A percentile compares a stretch with the other conserved stretches of the same genome.
phyloP scores from a whole-genome alignment of 169 alveolate genomes.

The Plasmodium fragile region DNA sequence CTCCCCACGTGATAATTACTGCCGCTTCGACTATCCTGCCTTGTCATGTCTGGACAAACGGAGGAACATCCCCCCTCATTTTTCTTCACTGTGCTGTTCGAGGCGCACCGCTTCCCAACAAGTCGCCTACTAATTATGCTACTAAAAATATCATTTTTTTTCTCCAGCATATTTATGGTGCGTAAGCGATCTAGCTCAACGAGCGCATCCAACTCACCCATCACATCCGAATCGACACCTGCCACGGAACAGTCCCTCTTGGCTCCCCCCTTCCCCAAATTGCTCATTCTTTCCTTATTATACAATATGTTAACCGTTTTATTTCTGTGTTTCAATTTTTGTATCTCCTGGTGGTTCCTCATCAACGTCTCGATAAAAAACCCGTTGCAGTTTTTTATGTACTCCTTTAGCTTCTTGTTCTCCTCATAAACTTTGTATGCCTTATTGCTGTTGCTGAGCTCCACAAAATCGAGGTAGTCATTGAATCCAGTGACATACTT shows the following conservation, averaged over 20 bases:
- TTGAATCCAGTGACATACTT: slow-evolving; percentile 38
- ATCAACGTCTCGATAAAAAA: slow-evolving; percentile 30
- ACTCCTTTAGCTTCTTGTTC: slow-evolving; percentile 48
- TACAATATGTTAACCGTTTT: slow-evolving; percentile 49
- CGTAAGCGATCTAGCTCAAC: neutral
- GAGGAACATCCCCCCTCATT: neutral
- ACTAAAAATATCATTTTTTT: neutral
- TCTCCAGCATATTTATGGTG: neutral
- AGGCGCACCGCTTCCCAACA: neutral
- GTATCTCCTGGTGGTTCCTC: slow-evolving; percentile 26
- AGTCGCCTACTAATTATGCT: neutral
- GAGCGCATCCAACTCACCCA: neutral
- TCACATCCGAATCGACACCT: neutral
- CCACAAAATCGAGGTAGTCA: slow-evolving; percentile 42
- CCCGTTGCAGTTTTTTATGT: slow-evolving; percentile 27
- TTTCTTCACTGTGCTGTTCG: neutral
- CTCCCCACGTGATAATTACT: neutral
- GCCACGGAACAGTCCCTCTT: neutral
- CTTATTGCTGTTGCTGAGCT: slow-evolving; percentile 23
- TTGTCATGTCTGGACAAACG: neutral
- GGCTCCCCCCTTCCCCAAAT: neutral
- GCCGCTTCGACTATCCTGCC: neutral
- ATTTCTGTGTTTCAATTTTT: slow-evolving; percentile 40
- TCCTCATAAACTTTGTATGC: slow-evolving; percentile 46
- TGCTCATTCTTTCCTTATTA: slow-evolving; percentile 45